A percentile compares a stretch with the other conserved stretches of the same genome.
Evolutionary conservation across 139 green algal genomes (phyloP).

Genomic region (Micractinium sp.): DNA sequence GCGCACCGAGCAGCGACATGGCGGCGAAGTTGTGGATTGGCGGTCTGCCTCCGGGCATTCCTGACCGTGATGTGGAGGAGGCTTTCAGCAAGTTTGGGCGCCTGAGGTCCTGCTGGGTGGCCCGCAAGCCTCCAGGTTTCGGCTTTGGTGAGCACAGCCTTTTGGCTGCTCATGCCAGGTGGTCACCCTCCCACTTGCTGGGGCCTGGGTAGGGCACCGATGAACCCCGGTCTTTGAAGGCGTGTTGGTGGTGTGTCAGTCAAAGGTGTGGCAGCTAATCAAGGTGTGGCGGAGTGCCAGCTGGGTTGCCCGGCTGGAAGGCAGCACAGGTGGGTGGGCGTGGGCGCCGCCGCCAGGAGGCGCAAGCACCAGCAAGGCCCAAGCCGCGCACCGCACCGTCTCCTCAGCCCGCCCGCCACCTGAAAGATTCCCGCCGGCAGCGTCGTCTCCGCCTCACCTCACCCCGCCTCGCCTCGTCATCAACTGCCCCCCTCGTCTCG

Average conservation of each 20-base stretch:
- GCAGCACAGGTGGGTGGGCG: too few species aligned
- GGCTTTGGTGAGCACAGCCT: conserved; percentile 44
- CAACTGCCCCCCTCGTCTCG: too few species aligned
- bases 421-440: too few species aligned
- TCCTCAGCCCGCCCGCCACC: neutral
- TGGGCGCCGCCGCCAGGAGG: too few species aligned
- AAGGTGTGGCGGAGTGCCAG: too few species aligned
- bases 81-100: conserved; percentile 54
- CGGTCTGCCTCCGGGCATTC: conserved; percentile 31
- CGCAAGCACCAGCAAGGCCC: neutral
- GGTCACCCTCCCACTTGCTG: neutral
- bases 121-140: conserved; percentile 64
- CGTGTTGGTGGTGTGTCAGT: too few species aligned
- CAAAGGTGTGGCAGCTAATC: too few species aligned
- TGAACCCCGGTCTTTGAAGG: too few species aligned
- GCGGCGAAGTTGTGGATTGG: conserved; percentile 27
- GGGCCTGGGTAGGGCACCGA: neutral
- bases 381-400: too few species aligned
- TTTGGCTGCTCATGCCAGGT: too few species aligned
- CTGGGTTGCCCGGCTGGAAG: too few species aligned
- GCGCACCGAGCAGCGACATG: neutral
- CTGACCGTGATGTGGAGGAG: conserved; percentile 45
- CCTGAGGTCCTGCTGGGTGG: conserved; percentile 62
- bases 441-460: neutral
- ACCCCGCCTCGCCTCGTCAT: neutral